Evolutionary conservation across 2,329 filamentous ascomycete species (phyloP), one percentile per base, ranked within the genome.

Genomic region (Talaromyces sp.): DNA sequence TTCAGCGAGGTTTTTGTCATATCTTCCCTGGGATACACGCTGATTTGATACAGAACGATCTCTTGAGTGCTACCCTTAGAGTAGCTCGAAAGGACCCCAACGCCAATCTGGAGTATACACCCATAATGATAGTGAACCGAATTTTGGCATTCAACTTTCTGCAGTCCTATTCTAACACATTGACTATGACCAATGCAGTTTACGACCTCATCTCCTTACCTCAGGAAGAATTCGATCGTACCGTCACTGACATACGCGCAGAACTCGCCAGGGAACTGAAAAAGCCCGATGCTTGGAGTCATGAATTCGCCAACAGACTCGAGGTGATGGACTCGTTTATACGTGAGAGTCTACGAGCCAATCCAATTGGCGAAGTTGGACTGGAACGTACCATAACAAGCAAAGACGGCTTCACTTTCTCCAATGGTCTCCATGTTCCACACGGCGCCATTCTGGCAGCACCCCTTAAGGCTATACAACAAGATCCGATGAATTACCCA

Each of bases 331-430:
- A 54, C 49, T 54, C 49, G 8, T 54, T 54, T n/a, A 54, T 54
- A 33, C 49, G 49, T 13, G 49, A 54, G 49, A 54, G 49, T 35
- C 49, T 54, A 54, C 24, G 49, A 54, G 49, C 49, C 49, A 54
- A 54, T n/a, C 49, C 49, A 33, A 54, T 54, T 16, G 49, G 49
- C 16, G 49, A 54, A 19, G 27, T 54, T 54, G 49, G 49, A 9
- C 16, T 54, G 16, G 49, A 54, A 33, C 27, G 27, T 19, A 35
- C 27, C 49, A 35, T 54, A 33, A 54, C 49, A 54, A 54, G 49
- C 8, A 19, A 54, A 35, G 16, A 54, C 9, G 49, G 49, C 27
- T 54, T 54, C 16, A 54, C 27, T 35, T 54, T 54, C n/a, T 54
- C 50, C 8, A 54, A 54, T 19, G 50, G 50, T 19, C 27, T 35